Evolutionary conservation across 345 rosid species (phyloP).

Genomic region (Populus ilicifolia): DNA sequence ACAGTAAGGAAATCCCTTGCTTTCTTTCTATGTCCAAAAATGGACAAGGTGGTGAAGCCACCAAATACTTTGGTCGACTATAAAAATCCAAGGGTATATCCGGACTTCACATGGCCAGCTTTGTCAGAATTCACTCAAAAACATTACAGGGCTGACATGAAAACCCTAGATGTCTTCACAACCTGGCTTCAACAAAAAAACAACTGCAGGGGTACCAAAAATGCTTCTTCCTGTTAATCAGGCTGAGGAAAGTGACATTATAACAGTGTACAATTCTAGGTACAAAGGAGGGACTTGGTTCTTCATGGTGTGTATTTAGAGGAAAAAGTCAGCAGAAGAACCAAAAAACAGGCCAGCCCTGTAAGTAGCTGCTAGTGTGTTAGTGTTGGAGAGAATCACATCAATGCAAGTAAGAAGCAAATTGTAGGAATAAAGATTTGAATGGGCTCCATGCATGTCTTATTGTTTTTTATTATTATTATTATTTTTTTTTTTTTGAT

Average conservation of each 20-base stretch:
- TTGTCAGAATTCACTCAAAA: constrained; percentile 76
- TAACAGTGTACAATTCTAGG: background rate
- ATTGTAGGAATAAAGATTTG: constrained; percentile 15
- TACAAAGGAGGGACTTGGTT: background rate
- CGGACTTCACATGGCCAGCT: constrained; percentile 78
- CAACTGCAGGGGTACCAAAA: background rate
- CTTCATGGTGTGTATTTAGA: background rate
- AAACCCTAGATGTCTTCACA: constrained; percentile 61
- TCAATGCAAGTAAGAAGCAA: background rate
- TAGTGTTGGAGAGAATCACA: constrained; percentile 14
- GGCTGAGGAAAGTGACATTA: constrained; percentile 22
- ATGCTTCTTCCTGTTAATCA: background rate
- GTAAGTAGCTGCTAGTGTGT: background rate
- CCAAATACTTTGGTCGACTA: constrained; percentile 56
- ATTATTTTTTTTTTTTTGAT: no score
- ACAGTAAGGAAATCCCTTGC: constrained; percentile 84
- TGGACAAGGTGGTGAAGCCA: constrained; percentile 74
- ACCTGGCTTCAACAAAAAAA: constrained; percentile 48
- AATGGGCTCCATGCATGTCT: constrained; percentile 4
- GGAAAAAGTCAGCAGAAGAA: constrained; percentile 12
- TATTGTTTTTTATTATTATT: background rate
- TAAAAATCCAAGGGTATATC: constrained; percentile 53
- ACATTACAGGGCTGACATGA: constrained; percentile 84
- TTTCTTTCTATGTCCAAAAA: constrained; percentile 81
- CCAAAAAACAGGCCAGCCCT: constrained; percentile 1